These are phyloP conservation scores for Protea cynaroides DNA, from an alignment of 164 flowering plant genomes.

Conservation along the genomic window DNA sequence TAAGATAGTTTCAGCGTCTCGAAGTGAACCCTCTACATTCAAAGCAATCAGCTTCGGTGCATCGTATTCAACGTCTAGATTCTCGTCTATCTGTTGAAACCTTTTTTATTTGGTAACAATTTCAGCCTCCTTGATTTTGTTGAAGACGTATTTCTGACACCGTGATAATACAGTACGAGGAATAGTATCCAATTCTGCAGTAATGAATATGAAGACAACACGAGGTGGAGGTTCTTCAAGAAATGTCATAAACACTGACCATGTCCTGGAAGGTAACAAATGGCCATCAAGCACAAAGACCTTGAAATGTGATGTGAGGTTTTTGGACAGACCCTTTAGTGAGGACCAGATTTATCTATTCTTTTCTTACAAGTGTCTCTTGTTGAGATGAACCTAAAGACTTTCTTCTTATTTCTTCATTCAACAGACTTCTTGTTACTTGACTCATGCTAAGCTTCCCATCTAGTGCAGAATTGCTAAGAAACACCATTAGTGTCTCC, in stretches of 20 bases:
- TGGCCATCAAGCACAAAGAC: slow-evolving; percentile 86
- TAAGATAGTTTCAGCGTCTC: slow-evolving; percentile 95
- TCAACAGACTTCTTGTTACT: too few relatives aligned
- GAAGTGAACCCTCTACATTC: slow-evolving; percentile 93
- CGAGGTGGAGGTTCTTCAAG: slow-evolving; percentile 67
- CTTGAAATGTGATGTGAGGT: slow-evolving; percentile 38
- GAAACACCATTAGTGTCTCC: too few relatives aligned
- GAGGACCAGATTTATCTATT: slow-evolving; percentile 43
- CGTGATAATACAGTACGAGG: slow-evolving; percentile 75
- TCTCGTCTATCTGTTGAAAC: slow-evolving; percentile 62
- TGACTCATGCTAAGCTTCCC: too few relatives aligned
- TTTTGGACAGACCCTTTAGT: slow-evolving; percentile 35
- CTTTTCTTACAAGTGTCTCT: too few relatives aligned
- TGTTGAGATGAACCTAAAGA: too few relatives aligned
- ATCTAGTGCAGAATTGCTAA: too few relatives aligned
- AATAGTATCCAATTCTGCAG: slow-evolving; percentile 76
- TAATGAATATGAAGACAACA: slow-evolving; percentile 73
- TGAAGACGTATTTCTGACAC: slow-evolving; percentile 85
- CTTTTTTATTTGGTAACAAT: slow-evolving; percentile 54
- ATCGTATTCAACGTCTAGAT: slow-evolving; percentile 71
- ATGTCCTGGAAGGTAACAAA: slow-evolving; percentile 68
- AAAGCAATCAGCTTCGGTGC: slow-evolving; percentile 85
- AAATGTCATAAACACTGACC: slow-evolving; percentile 76
- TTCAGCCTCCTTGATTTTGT: slow-evolving; percentile 75
- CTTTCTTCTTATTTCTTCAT: too few relatives aligned